Conservation (phyloP, 768 basidiomycete species). For the Dentipellis fragilis region DNA sequence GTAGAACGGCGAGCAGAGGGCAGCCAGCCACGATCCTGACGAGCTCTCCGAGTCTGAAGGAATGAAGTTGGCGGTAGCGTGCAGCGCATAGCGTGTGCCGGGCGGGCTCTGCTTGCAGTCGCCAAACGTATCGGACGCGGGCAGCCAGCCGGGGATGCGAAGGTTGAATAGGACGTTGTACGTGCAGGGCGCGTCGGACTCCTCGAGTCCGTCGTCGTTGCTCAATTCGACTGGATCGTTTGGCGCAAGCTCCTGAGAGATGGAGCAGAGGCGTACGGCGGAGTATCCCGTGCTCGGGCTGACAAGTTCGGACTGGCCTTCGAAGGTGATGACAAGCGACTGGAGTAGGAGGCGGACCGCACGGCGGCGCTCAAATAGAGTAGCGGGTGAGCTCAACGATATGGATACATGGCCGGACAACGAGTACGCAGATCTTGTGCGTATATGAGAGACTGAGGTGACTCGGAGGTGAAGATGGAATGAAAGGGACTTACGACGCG, state of each 20-base stretch:
- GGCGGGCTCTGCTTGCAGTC: constrained; percentile 27
- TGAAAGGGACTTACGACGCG: constrained; percentile 37
- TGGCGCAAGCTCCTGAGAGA: constrained; percentile 53
- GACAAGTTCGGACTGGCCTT: constrained; percentile 75
- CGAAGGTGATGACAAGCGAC: constrained; percentile 69
- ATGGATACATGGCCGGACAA: constrained; percentile 75
- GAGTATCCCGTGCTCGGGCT: constrained; percentile 58
- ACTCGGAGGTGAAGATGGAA: not conserved
- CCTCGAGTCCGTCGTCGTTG: constrained; percentile 50
- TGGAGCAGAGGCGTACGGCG: constrained; percentile 53
- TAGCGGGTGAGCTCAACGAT: constrained; percentile 45
- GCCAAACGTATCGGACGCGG: constrained; percentile 40
- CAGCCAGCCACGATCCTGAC: constrained; percentile 34
- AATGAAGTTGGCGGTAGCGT: constrained; percentile 53
- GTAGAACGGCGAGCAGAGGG: constrained; percentile 48
- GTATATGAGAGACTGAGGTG: too few species aligned
- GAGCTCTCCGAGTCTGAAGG: constrained; percentile 30
- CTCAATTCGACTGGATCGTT: constrained; percentile 47
- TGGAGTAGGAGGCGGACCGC: constrained; percentile 47
- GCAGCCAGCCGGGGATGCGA: constrained; percentile 86
- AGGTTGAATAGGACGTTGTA: constrained; percentile 81
- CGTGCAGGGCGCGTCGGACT: constrained; percentile 40
- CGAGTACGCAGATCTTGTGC: constrained; percentile 72
- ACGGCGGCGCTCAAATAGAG: constrained; percentile 44
- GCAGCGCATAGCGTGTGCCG: constrained; percentile 58